Base-by-base conservation (phyloP, 2,329 filamentous ascomycete genomes). In the Fonsecaea monophora region DNA sequence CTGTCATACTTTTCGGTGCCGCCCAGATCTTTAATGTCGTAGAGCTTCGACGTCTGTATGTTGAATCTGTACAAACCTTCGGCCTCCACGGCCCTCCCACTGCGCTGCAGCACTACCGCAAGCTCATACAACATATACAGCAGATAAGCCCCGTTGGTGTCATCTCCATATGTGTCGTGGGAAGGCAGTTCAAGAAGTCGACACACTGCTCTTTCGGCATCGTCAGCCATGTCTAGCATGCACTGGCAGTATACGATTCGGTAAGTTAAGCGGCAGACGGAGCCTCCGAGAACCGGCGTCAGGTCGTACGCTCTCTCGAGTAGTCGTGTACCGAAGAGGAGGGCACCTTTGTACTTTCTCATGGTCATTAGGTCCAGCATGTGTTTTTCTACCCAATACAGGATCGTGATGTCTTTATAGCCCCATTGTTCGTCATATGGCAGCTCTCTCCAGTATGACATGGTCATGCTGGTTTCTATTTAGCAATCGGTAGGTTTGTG, bases 351-450 rank as follows among this genome's bases (percentile, higher is more conserved):
- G 42, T 56, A 65, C 45, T 68, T 68, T 13, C 32, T 38, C 40
- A 56, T 30, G 25, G 34, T 40, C 34, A 65, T 61, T 9, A 68
- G 57, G 13, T 50, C 50, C 30, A 56, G 34, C 25, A 65, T 62
- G 54, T 68, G 66, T 12, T 61, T 65, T 32, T 65, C 66, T 13
- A 68, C 56, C 64, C 64, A 66, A 45, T 40, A 40, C 18, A 66
- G 35, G 5, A 34, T 50, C 37, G 34, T 48, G 42, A 38, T 59
- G 53, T 64, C 62, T 30, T 53, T 58, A 21, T 30, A 40, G 30
- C 54, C 62, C 48, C 59, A 53, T 38, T 25, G 48, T 21, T 62
- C 55, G 25, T 58, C 37, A 10, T 53, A 25, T 5, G 62, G 42
- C 13, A 60, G 30, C 48, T 37, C 34, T 30, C 10, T 32, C 61